Evolutionary conservation across 2,329 filamentous ascomycete species (phyloP).

Genomic region (Aspergillus sp.): DNA sequence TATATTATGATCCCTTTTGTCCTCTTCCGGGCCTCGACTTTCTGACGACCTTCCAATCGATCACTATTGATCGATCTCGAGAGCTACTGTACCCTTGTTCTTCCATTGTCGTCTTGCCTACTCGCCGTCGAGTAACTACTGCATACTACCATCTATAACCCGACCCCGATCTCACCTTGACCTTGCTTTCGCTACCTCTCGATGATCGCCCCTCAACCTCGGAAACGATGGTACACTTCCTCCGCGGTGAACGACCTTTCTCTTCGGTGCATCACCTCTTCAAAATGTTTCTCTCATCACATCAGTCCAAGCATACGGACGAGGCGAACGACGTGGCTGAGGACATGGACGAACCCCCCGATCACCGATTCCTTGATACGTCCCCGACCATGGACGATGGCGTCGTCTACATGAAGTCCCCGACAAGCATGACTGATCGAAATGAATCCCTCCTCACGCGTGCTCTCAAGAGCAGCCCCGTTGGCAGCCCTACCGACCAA

Average conservation of each 20-base stretch:
- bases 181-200: conserved; percentile 1
- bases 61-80: conserved; percentile 29
- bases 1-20: conserved; percentile 45
- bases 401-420: conserved; percentile 48
- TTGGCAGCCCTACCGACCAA: conserved; percentile 43
- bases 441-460: conserved; percentile 84
- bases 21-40: conserved; percentile 35
- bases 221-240: conserved; percentile 33
- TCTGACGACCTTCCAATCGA: conserved; percentile 27
- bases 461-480: conserved; percentile 70
- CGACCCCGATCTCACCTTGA: neutral
- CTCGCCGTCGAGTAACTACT: conserved; percentile 13
- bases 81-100: conserved; percentile 21
- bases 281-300: conserved; percentile 47
- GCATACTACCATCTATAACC: neutral
- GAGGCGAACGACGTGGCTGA: conserved; percentile 65
- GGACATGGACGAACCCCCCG: conserved; percentile 87
- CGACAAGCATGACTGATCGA: conserved; percentile 51
- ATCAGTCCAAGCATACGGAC: conserved; percentile 35
- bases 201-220: conserved; percentile 8
- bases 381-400: conserved; percentile 29
- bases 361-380: conserved; percentile 43
- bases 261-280: conserved; percentile 41
- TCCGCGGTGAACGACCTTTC: conserved; percentile 32
- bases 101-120: conserved; percentile 12